Evolutionary conservation across 371 early-diverging fungal species (phyloP).

Genomic region (Mucor circinelloides): DNA sequence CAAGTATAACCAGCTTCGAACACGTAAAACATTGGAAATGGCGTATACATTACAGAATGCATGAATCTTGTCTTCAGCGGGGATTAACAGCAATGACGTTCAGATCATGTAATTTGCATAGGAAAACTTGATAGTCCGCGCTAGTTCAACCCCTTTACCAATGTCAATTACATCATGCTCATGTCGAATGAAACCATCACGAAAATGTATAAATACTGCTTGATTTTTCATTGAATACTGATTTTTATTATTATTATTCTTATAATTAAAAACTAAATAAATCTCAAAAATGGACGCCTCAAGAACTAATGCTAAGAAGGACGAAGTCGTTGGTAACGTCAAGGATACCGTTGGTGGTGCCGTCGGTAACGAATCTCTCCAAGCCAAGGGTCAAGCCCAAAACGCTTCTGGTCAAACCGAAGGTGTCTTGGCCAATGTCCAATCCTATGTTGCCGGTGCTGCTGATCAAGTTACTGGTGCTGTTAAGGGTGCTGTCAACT

Average conservation of each 20-base stretch:
- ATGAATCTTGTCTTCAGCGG: not conserved
- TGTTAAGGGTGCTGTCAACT: slow-evolving; percentile 26
- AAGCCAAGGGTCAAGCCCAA: slow-evolving; percentile 43
- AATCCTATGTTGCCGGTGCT: not conserved
- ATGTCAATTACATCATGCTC: not conserved
- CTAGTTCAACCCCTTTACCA: not conserved
- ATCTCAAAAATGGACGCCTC: slow-evolving; percentile 5
- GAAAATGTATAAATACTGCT: not conserved
- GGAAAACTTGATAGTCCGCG: not conserved
- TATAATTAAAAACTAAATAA: not conserved
- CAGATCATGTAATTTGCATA: not conserved
- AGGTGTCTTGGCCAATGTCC: slow-evolving; percentile 18
- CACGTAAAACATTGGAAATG: not conserved
- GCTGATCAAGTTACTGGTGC: slow-evolving; percentile 16
- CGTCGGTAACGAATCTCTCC: slow-evolving; percentile 35
- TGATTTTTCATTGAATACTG: not conserved
- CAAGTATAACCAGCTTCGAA: not conserved
- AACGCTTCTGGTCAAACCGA: slow-evolving; percentile 30
- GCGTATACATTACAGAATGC: not conserved
- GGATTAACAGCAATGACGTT: not conserved
- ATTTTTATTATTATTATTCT: not conserved
- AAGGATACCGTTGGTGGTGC: slow-evolving; percentile 45
- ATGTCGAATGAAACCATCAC: not conserved
- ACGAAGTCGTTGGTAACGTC: slow-evolving; percentile 41
- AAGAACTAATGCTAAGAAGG: slow-evolving; percentile 27